Conservation (phyloP, 1,284 basidiomycete species). For the Coniophora puteana region DNA sequence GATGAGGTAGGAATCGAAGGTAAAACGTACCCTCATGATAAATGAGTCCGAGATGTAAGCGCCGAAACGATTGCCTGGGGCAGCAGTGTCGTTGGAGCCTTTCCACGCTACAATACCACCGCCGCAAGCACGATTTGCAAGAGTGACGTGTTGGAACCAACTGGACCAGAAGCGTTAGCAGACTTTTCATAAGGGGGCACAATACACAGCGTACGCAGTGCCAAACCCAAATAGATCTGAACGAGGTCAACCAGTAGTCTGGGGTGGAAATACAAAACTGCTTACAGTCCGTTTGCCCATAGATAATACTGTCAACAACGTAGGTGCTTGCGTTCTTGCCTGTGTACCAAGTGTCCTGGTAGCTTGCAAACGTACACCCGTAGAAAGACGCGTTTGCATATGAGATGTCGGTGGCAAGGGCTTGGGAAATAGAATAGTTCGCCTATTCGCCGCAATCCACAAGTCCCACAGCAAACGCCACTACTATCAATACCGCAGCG, state of each 20-base stretch:
- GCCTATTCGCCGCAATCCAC: too few relatives aligned
- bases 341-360: slow-evolving; percentile 66
- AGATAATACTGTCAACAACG: slow-evolving; percentile 58
- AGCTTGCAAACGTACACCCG: slow-evolving; percentile 59
- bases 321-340: slow-evolving; percentile 59
- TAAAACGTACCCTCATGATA: slow-evolving; percentile 51
- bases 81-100: slow-evolving; percentile 50
- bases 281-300: slow-evolving; percentile 62
- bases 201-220: slow-evolving; percentile 41
- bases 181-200: neutral
- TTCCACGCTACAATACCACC: slow-evolving; percentile 63
- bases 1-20: too few relatives aligned
- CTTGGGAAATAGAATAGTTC: slow-evolving; percentile 56
- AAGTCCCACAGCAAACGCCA: too few relatives aligned
- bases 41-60: slow-evolving; percentile 56
- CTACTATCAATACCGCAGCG: slow-evolving; percentile 5
- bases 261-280: slow-evolving; percentile 3
- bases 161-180: slow-evolving; percentile 24
- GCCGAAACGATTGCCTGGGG: slow-evolving; percentile 52
- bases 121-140: slow-evolving; percentile 61
- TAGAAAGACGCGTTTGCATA: slow-evolving; percentile 68
- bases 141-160: slow-evolving; percentile 56
- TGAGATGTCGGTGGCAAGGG: slow-evolving; percentile 54
- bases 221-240: slow-evolving; percentile 56
- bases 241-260: slow-evolving; percentile 15